Evolutionary conservation across 2,329 filamentous ascomycete genomes (phyloP).

Genomic region (Lecanicillium sp.): DNA sequence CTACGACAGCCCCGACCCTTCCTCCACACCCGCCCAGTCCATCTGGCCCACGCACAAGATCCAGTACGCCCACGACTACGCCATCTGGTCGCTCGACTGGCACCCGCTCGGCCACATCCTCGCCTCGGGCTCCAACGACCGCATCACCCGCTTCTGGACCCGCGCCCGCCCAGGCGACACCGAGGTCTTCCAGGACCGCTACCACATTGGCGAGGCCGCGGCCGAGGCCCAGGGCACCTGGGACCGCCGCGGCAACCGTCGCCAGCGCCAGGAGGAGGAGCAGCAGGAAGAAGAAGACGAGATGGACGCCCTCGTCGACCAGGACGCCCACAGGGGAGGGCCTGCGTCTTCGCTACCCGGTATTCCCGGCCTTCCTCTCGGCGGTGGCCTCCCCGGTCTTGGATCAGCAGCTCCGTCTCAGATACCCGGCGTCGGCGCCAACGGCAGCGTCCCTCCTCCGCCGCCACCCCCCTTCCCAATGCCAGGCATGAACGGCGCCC

Average conservation of each 20-base stretch:
- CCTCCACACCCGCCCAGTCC: slow-evolving; percentile 76
- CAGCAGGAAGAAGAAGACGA: slow-evolving; percentile 92
- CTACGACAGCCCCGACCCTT: slow-evolving; percentile 76
- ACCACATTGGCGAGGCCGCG: slow-evolving; percentile 89
- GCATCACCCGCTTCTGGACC: slow-evolving; percentile 95
- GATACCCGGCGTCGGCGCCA: slow-evolving; percentile 43
- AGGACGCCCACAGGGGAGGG: slow-evolving; percentile 54
- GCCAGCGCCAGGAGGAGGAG: slow-evolving; percentile 82
- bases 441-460: slow-evolving; percentile 28
- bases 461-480: slow-evolving; percentile 48
- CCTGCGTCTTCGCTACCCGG: slow-evolving; percentile 41
- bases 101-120: slow-evolving; percentile 94
- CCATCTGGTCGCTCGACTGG: slow-evolving; percentile 97
- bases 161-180: slow-evolving; percentile 80
- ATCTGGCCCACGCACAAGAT: slow-evolving; percentile 86
- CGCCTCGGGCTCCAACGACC: slow-evolving; percentile 91
- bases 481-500: slow-evolving; percentile 37
- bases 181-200: slow-evolving; percentile 81
- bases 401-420: slow-evolving; percentile 32
- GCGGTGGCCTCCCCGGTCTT: slow-evolving; percentile 31
- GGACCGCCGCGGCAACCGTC: slow-evolving; percentile 70
- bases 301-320: slow-evolving; percentile 84
- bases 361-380: slow-evolving; percentile 52
- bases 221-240: slow-evolving; percentile 94
- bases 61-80: slow-evolving; percentile 84